Evolutionary conservation across 1,284 basidiomycete species (phyloP).

Genomic region (Coniferiporia sulphurascens): DNA sequence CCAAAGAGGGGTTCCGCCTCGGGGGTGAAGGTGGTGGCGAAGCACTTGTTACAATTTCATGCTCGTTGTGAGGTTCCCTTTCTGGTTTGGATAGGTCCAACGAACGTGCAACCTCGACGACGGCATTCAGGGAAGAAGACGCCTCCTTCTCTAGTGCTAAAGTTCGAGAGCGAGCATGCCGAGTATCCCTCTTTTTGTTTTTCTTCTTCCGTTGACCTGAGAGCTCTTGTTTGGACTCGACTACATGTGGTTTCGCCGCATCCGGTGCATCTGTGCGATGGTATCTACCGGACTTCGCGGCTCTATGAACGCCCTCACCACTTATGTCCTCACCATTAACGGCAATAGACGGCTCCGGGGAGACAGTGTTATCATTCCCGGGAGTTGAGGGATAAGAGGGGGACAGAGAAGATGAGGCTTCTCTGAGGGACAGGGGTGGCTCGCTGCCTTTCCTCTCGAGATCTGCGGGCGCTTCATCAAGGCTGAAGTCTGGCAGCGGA

Average conservation of each 20-base stretch:
- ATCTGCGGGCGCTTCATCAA: not conserved
- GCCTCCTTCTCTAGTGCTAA: not conserved
- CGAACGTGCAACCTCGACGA: not conserved
- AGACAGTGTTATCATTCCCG: not conserved
- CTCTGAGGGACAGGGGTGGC: not conserved
- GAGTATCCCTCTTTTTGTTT: conserved; percentile 11
- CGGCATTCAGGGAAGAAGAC: not conserved
- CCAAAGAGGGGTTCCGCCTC: conserved; percentile 12
- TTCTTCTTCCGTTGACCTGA: not conserved
- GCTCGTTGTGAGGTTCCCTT: not conserved
- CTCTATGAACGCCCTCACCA: not conserved
- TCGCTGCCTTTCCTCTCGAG: not conserved
- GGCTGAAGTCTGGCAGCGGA: not conserved
- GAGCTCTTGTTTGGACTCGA: not conserved
- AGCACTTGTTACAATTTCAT: not conserved
- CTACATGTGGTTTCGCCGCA: not conserved
- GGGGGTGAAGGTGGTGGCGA: conserved; percentile 5
- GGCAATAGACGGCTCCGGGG: conserved; percentile 1
- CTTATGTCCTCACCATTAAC: not conserved
- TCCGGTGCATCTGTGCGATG: not conserved
- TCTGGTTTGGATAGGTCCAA: not conserved
- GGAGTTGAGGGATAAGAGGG: conserved; percentile 10
- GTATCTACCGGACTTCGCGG: not conserved
- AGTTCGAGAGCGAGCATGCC: not conserved
- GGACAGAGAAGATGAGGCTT: not conserved